Percentiles rank a stretch among this genome's conserved stretches.
Evolutionary conservation across 169 alveolate genomes (phyloP).

Genomic region (Plasmodium vinckei): DNA sequence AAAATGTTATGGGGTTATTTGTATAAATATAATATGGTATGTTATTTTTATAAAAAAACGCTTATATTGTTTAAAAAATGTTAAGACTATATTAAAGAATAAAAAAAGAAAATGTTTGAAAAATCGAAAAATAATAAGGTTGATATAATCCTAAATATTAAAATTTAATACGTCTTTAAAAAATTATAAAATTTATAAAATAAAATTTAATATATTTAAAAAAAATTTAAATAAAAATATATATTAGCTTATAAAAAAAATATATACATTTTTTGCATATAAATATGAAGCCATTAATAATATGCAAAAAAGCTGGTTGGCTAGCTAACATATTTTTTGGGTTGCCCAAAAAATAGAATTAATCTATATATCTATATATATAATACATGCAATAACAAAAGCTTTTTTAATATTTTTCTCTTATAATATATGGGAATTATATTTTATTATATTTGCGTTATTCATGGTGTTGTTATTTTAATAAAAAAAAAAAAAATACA

Average conservation of each 20-base stretch:
- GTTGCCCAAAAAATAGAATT: slow-evolving; percentile 14
- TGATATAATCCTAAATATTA: slow-evolving; percentile 9
- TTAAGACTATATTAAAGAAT: slow-evolving; percentile 1
- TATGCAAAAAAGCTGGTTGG: slow-evolving; percentile 24
- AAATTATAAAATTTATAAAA: slow-evolving; percentile 23
- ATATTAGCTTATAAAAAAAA: neutral
- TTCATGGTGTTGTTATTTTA: slow-evolving; percentile 4
- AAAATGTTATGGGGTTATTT: neutral
- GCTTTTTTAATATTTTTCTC: slow-evolving; percentile 25
- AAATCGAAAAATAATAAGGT: slow-evolving; percentile 6
- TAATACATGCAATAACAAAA: slow-evolving; percentile 33
- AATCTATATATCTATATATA: slow-evolving; percentile 23
- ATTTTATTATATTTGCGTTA: slow-evolving; percentile 10
- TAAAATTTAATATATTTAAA: slow-evolving; percentile 16
- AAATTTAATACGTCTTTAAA: slow-evolving; percentile 20
- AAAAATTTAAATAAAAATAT: slow-evolving; percentile 7
- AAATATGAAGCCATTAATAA: slow-evolving; percentile 41
- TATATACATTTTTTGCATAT: neutral
- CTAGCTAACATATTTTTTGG: slow-evolving; percentile 39
- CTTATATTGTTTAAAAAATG: neutral
- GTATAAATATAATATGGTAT: slow-evolving; percentile 21
- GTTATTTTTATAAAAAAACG: neutral
- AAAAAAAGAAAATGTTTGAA: neutral
- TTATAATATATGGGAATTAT: slow-evolving; percentile 14
- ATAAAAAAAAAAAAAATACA: slow-evolving; percentile 14